Conservation (phyloP, 2,329 filamentous ascomycete species). For the Xylariaceae sp. region DNA sequence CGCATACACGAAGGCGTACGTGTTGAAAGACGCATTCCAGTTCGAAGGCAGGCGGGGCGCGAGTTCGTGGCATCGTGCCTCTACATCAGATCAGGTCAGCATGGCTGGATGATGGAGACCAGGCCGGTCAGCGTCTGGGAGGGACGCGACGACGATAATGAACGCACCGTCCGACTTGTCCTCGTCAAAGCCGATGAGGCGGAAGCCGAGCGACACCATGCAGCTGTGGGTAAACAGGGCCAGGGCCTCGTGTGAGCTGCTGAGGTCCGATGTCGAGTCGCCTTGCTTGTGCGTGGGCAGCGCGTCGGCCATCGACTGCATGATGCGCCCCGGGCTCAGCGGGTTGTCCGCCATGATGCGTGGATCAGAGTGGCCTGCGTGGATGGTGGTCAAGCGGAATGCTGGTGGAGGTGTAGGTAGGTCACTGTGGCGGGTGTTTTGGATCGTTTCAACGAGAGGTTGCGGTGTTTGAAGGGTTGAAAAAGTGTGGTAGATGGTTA, state of each 20-base stretch:
- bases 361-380: too few relatives aligned
- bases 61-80: slow-evolving; percentile 48
- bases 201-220: slow-evolving; percentile 73
- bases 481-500: too few relatives aligned
- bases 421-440: too few relatives aligned
- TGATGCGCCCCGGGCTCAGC: slow-evolving; percentile 36
- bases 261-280: slow-evolving; percentile 54
- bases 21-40: slow-evolving; percentile 71
- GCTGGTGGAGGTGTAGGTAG: too few relatives aligned
- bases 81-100: slow-evolving; percentile 28
- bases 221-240: slow-evolving; percentile 79
- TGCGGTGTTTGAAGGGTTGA: too few relatives aligned
- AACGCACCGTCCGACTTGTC: slow-evolving; percentile 61
- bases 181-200: slow-evolving; percentile 75
- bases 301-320: slow-evolving; percentile 51
- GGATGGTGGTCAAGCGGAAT: too few relatives aligned
- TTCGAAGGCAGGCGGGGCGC: slow-evolving; percentile 60
- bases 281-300: slow-evolving; percentile 45
- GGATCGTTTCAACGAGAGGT: too few relatives aligned
- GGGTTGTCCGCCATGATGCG: slow-evolving; percentile 26
- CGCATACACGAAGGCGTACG: slow-evolving; percentile 77
- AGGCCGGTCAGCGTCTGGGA: not conserved
- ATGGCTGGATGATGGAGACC: not conserved
- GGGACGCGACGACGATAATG: not conserved
- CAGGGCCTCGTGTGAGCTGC: slow-evolving; percentile 71